Evolutionary conservation across 805 yeast genomes (phyloP).

Genomic region (Ogataea methanolica): DNA sequence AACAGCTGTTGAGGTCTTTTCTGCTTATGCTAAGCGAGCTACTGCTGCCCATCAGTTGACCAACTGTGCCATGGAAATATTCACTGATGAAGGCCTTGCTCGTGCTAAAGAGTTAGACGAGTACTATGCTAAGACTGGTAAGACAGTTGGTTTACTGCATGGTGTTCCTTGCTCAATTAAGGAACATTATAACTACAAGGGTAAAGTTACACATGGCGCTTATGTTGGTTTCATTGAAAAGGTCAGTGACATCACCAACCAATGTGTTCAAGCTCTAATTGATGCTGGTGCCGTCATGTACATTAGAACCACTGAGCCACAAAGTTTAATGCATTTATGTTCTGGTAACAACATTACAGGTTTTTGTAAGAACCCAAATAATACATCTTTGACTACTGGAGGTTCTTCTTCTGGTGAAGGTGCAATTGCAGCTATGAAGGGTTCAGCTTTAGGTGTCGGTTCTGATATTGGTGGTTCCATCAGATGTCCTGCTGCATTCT

Average conservation of each 20-base stretch:
- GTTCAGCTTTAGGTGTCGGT: slow-evolving; percentile 39
- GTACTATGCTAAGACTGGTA: slow-evolving; percentile 38
- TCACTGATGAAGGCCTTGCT: slow-evolving; percentile 42
- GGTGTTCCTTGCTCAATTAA: slow-evolving; percentile 62
- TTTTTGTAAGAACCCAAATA: slow-evolving; percentile 44
- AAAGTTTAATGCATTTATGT: slow-evolving; percentile 51
- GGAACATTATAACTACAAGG: slow-evolving; percentile 51
- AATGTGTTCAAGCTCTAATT: slow-evolving; percentile 37
- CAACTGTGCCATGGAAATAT: slow-evolving; percentile 44
- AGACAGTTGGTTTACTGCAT: slow-evolving; percentile 53
- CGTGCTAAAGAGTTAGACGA: slow-evolving; percentile 52
- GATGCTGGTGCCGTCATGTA: slow-evolving; percentile 54
- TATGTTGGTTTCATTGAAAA: slow-evolving; percentile 36
- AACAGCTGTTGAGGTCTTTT: slow-evolving; percentile 38
- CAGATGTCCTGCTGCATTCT: slow-evolving; percentile 49
- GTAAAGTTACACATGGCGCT: slow-evolving; percentile 48
- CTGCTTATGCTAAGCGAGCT: slow-evolving; percentile 45
- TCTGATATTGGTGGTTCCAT: slow-evolving; percentile 55
- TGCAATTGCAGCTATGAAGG: slow-evolving; percentile 41
- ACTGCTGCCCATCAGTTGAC: slow-evolving; percentile 46
- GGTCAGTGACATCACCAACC: slow-evolving; percentile 36
- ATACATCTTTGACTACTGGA: slow-evolving; percentile 41
- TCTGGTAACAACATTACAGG: slow-evolving; percentile 54
- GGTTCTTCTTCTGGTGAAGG: slow-evolving; percentile 56
- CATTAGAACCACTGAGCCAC: slow-evolving; percentile 54